phyloP scores from a whole-genome alignment of 768 basidiomycete genomes.

The Boletus sp. region DNA sequence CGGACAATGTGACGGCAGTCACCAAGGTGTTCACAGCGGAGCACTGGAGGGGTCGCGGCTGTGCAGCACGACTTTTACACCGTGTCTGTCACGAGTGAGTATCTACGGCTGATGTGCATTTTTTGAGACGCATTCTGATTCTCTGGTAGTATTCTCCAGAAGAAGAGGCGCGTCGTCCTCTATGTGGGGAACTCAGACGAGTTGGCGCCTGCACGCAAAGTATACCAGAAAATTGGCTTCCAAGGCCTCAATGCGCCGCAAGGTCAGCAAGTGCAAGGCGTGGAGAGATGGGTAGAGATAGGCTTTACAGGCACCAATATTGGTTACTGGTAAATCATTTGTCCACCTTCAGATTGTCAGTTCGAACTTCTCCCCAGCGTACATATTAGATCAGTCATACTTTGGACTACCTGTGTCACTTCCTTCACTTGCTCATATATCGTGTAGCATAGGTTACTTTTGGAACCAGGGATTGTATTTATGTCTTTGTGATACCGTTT shows the following conservation, averaged over 20 bases:
- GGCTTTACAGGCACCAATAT: slow-evolving; percentile 15
- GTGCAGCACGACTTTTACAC: slow-evolving; percentile 61
- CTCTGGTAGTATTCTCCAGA: slow-evolving; percentile 30
- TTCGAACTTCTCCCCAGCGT: background rate
- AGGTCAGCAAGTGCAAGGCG: slow-evolving; percentile 7
- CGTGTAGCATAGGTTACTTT: slow-evolving; percentile 15
- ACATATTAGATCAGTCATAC: background rate
- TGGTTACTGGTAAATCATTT: slow-evolving; percentile 15
- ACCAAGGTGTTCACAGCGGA: slow-evolving; percentile 71
- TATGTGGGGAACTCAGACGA: slow-evolving; percentile 51
- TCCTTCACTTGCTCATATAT: background rate
- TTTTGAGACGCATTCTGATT: slow-evolving; percentile 1
- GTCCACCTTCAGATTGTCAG: too few relatives aligned
- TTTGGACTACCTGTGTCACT: background rate
- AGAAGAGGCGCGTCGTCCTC: slow-evolving; percentile 43
- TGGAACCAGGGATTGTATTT: background rate
- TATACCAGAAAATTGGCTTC: slow-evolving; percentile 23
- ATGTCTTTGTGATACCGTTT: background rate
- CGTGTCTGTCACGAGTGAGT: slow-evolving; percentile 56
- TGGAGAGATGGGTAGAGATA: slow-evolving; percentile 20
- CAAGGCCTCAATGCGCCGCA: slow-evolving; percentile 13
- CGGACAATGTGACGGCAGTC: slow-evolving; percentile 54
- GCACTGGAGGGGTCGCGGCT: slow-evolving; percentile 49
- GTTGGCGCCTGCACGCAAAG: slow-evolving; percentile 18
- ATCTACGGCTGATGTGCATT: background rate